Percentiles rank a stretch among this genome's conserved stretches.
phyloP scores from a whole-genome alignment of 2,329 filamentous ascomycete species.

The Fusarium napiforme region DNA sequence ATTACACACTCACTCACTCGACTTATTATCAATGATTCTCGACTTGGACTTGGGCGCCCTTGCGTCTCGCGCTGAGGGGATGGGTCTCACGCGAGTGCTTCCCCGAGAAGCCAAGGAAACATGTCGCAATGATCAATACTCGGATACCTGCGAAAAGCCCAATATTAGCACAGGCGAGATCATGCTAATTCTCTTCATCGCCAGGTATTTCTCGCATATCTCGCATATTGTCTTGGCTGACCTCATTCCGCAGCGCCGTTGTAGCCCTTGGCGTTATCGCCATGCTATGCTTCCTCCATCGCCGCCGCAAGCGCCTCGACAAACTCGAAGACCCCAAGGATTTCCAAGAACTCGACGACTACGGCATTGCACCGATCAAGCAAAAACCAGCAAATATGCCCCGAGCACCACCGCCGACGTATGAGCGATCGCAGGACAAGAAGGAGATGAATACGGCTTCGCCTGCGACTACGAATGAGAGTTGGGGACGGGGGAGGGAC shows the following conservation, averaged over 20 bases:
- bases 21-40: conserved; percentile 31
- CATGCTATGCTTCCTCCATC: conserved; percentile 36
- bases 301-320: conserved; percentile 33
- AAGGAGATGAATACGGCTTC: background rate
- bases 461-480: background rate
- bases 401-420: conserved; percentile 29
- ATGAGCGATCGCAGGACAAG: conserved; percentile 19
- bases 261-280: conserved; percentile 25
- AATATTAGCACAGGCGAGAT: conserved; percentile 20
- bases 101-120: conserved; percentile 34
- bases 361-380: conserved; percentile 28
- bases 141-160: conserved; percentile 41
- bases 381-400: conserved; percentile 25
- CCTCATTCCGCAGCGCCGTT: conserved; percentile 8
- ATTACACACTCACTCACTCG: background rate
- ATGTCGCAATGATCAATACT: conserved; percentile 22
- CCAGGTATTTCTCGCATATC: conserved; percentile 11
- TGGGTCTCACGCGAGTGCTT: conserved; percentile 31
- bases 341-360: conserved; percentile 44
- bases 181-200: conserved; percentile 27
- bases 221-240: background rate
- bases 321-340: conserved; percentile 39
- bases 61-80: conserved; percentile 12
- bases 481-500: conserved; percentile 18
- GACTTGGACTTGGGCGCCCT: conserved; percentile 10